A percentile compares a stretch with the other conserved stretches of the same genome.
Conservation (phyloP, 176 grass and related monocot genomes). For the Saccharum officinarum region DNA sequence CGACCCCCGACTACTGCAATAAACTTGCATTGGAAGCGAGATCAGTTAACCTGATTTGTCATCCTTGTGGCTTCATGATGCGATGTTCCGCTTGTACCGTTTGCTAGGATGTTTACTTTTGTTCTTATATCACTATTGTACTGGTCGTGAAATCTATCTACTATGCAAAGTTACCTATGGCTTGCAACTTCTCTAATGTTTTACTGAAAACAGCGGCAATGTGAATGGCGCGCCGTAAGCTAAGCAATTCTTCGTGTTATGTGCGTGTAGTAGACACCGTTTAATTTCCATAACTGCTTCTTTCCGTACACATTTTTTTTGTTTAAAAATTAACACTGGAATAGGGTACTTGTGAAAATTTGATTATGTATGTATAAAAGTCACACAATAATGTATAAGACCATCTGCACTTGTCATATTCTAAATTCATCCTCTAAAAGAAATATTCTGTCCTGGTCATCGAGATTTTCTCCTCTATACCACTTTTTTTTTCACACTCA, state of each 20-base stretch:
- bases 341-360: too few species aligned
- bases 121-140: not conserved
- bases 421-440: too few species aligned
- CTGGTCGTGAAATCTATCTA: conserved; percentile 20
- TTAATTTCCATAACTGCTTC: too few species aligned
- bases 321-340: too few species aligned
- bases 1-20: conserved; percentile 40
- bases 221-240: not conserved
- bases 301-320: too few species aligned
- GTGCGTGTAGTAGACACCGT: too few species aligned
- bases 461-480: too few species aligned
- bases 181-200: not conserved
- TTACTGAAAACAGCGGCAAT: not conserved
- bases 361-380: too few species aligned
- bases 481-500: too few species aligned
- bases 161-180: conserved; percentile 17
- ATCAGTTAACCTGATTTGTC: conserved; percentile 58
- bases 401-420: too few species aligned
- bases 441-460: too few species aligned
- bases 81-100: conserved; percentile 53
- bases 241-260: not conserved
- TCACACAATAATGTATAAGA: too few species aligned
- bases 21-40: conserved; percentile 51
- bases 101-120: conserved; percentile 30
- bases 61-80: conserved; percentile 54